Evolutionary conservation across 345 rosid genomes (phyloP), one percentile per base, ranked within the genome.

Genomic region (Noccaea bulbosa): DNA sequence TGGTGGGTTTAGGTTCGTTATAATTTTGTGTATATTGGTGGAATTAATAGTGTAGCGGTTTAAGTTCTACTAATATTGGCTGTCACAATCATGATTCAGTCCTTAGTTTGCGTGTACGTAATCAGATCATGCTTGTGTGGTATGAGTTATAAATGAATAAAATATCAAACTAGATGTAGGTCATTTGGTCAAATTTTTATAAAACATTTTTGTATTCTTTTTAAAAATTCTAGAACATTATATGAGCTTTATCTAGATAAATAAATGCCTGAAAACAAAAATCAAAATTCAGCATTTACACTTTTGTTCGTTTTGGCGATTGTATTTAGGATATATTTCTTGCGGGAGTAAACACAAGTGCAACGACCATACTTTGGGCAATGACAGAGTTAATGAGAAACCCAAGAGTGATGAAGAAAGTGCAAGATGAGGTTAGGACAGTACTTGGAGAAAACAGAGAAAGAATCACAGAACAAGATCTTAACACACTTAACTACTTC

Each of bases 371-470:
- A 54, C 54, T 47, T 12, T 87, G 96, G 96, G 85, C 91, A 11
- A 81, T 90, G 85, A 59, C 96, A 16, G 93, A 87, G 77, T 71
- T 90, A 0, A 22, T 38, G 0, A 79, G 69, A 69, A 77, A 69
- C 8, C 85, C 87, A 43, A 74, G 73, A 62, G 56, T 80, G 44
- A 82, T 88, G 91, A 76, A 82, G 65, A 90, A 81, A 82, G 88
- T 77, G 9, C 91, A 85, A 62, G 80, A 77, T 1, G 89, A 86
- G 62, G 59, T 88, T 10, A 64, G 92, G 79, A 75, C 54, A 17
- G 12, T 45, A 8, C 48, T 82, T 22, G 80, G 84, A 10, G 75
- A 73, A 3, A 72, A 47, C 0, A 76, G 10, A n/a, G 53, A 80
- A 43, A 69, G 8, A 34, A 58, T 83, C n/a, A 39, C 33, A 3